phyloP scores from a whole-genome alignment of 1,139 yeast genomes.

The Hemisphaericaspora xylofermentans region DNA sequence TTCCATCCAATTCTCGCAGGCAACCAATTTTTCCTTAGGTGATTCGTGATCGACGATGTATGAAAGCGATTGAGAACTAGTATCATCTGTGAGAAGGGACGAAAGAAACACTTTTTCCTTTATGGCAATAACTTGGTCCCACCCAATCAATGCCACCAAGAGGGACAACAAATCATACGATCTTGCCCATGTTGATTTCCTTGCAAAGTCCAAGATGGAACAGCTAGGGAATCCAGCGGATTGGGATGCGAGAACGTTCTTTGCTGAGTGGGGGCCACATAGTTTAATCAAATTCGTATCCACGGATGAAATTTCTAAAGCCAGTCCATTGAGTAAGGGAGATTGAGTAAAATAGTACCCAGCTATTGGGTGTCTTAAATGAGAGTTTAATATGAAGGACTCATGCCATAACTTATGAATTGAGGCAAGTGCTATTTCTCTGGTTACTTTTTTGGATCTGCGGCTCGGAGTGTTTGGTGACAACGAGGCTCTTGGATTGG shows the following conservation, averaged over 20 bases:
- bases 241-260: constrained; percentile 31
- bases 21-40: constrained; percentile 10
- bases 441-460: constrained; percentile 1
- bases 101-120: constrained; percentile 9
- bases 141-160: constrained; percentile 39
- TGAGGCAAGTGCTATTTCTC: constrained; percentile 21
- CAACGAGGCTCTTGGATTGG: constrained; percentile 22
- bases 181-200: constrained; percentile 45
- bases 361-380: constrained; percentile 35
- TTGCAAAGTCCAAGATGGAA: constrained; percentile 35
- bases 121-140: constrained; percentile 29
- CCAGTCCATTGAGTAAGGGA: constrained; percentile 34
- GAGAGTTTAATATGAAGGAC: constrained; percentile 28
- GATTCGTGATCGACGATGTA: constrained; percentile 22
- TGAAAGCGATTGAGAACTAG: constrained; percentile 1
- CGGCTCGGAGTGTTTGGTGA: not conserved
- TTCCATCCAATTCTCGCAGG: constrained; percentile 42
- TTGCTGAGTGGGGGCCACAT: constrained; percentile 28
- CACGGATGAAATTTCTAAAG: constrained; percentile 38
- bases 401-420: constrained; percentile 35
- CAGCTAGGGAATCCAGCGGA: constrained; percentile 29
- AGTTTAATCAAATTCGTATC: constrained; percentile 31
- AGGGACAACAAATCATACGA: constrained; percentile 40
- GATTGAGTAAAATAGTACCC: constrained; percentile 39
- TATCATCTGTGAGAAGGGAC: not conserved